These are phyloP conservation scores for Xylaria polymorpha DNA, from an alignment of 2,329 filamentous ascomycete genomes.

Conservation along the genomic window DNA sequence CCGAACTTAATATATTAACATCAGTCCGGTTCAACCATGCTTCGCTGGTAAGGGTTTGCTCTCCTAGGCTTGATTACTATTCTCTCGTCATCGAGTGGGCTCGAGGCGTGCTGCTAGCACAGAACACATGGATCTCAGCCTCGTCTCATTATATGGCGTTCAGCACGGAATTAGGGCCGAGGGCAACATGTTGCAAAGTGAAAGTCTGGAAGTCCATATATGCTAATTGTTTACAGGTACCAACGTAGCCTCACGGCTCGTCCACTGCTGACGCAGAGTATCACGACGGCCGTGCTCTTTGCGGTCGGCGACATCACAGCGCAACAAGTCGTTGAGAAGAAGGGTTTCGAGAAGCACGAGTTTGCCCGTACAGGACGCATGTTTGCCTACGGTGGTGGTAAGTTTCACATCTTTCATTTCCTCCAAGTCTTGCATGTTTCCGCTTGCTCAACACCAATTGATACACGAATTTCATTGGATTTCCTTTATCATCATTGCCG, in stretches of 20 bases:
- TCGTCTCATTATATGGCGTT: background rate
- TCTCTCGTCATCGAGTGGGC: slow-evolving; percentile 2
- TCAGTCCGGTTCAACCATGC: slow-evolving; percentile 42
- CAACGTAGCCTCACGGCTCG: slow-evolving; percentile 82
- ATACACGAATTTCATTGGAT: background rate
- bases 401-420: slow-evolving; percentile 48
- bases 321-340: slow-evolving; percentile 89
- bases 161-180: background rate
- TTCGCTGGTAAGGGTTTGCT: slow-evolving; percentile 47
- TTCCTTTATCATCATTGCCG: background rate
- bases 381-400: slow-evolving; percentile 82
- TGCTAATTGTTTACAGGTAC: slow-evolving; percentile 70
- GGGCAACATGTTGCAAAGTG: background rate
- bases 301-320: slow-evolving; percentile 90
- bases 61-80: background rate
- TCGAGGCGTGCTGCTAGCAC: slow-evolving; percentile 7
- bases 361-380: slow-evolving; percentile 78
- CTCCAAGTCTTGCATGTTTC: slow-evolving; percentile 5
- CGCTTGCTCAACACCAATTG: background rate
- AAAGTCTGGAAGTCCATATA: background rate
- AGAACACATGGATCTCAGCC: background rate
- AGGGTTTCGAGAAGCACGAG: slow-evolving; percentile 81
- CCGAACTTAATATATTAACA: slow-evolving; percentile 31
- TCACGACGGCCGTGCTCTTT: slow-evolving; percentile 93
- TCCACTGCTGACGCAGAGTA: slow-evolving; percentile 88